phyloP scores from a whole-genome alignment of 257 asterid species.

The Petunia secreta region DNA sequence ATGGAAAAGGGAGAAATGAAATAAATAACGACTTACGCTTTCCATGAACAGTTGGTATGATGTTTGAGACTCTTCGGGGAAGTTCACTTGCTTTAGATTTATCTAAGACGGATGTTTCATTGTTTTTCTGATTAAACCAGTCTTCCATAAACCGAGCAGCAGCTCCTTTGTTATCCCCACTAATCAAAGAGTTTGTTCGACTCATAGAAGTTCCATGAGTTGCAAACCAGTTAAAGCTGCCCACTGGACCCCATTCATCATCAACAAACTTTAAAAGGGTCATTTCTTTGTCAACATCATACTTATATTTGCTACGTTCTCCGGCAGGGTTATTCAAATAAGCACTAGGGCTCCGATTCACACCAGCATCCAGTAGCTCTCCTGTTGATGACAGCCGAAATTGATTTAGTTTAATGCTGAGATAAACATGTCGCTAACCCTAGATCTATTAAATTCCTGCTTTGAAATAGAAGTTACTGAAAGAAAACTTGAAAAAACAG shows the following conservation, averaged over 20 bases:
- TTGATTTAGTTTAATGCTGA: slow-evolving; percentile 25
- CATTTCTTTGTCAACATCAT: slow-evolving; percentile 91
- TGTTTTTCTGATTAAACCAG: slow-evolving; percentile 70
- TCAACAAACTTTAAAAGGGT: slow-evolving; percentile 88
- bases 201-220: slow-evolving; percentile 99
- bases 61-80: slow-evolving; percentile 86
- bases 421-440: neutral
- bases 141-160: slow-evolving; percentile 99
- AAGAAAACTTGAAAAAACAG: neutral
- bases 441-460: neutral
- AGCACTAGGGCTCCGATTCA: slow-evolving; percentile 96
- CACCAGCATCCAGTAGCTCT: slow-evolving; percentile 87
- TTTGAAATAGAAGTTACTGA: neutral
- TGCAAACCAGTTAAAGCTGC: slow-evolving; percentile 99
- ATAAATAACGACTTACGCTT: slow-evolving; percentile 54
- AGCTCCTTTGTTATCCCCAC: slow-evolving; percentile 99
- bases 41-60: slow-evolving; percentile 59
- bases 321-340: slow-evolving; percentile 88
- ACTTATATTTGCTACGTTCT: slow-evolving; percentile 86
- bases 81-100: slow-evolving; percentile 31
- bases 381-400: slow-evolving; percentile 59
- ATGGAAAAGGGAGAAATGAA: slow-evolving; percentile 24
- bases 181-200: slow-evolving; percentile 87
- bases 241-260: slow-evolving; percentile 97
- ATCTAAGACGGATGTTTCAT: slow-evolving; percentile 38